Conservation (phyloP, 2,329 filamentous ascomycete genomes). For the Clarireedia monteithiana region DNA sequence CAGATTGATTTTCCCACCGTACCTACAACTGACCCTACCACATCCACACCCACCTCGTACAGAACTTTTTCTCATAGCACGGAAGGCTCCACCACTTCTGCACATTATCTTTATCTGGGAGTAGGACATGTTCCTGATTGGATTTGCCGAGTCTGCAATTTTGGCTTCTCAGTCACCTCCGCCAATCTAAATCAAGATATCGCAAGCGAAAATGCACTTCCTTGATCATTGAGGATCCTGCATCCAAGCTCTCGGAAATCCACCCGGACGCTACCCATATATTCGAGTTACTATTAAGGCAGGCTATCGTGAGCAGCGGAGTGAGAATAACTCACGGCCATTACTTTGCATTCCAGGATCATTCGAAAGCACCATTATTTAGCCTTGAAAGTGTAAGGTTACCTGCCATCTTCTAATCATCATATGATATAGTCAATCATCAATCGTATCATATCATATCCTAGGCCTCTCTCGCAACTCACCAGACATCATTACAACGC, state of each 20-base stretch:
- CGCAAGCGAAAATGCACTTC: conserved; percentile 3
- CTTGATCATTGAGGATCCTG: conserved; percentile 4
- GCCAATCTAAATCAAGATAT: conserved; percentile 5
- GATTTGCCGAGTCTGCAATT: not conserved
- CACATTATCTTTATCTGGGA: not conserved
- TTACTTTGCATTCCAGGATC: not conserved
- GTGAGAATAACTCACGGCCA: not conserved
- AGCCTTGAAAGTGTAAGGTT: no score
- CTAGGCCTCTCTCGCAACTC: no score
- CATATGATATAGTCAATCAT: not conserved
- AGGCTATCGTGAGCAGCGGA: not conserved
- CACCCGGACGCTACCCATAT: not conserved
- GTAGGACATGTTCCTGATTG: not conserved
- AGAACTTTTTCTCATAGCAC: no score
- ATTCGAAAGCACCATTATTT: not conserved
- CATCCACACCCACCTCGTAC: no score
- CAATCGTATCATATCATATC: no score
- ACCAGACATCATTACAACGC: no score
- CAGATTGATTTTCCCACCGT: not conserved
- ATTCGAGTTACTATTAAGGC: not conserved
- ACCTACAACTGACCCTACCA: not conserved
- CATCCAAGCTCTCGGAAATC: conserved; percentile 9
- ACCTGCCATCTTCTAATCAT: not conserved
- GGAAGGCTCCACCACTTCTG: no score
- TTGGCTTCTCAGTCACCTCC: not conserved